phyloP scores from a whole-genome alignment of 23 red algal species.

The Gracilariopsis chorda region DNA sequence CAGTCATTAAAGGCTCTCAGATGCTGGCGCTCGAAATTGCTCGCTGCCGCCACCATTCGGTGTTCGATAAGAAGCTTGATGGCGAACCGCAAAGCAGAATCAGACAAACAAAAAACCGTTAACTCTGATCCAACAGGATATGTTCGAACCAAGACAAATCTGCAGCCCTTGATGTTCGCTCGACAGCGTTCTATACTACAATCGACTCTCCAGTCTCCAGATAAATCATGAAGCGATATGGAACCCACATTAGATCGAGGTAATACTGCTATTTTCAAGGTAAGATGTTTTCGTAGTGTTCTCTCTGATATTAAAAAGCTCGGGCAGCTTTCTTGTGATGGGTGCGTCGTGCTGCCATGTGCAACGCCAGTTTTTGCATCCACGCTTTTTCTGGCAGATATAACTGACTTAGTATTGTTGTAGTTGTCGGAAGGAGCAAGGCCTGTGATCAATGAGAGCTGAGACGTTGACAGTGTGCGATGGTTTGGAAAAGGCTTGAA shows the following conservation, averaged over 20 bases:
- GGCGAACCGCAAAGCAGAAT: neutral
- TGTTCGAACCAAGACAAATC: neutral
- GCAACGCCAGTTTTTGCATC: neutral
- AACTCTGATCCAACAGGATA: neutral
- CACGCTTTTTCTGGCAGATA: neutral
- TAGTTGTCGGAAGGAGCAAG: neutral
- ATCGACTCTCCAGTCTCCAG: neutral
- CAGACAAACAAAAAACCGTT: neutral
- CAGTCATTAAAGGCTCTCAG: conserved; percentile 4
- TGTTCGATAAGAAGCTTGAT: neutral
- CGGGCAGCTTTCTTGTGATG: no score
- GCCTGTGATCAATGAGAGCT: neutral
- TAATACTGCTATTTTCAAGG: conserved; percentile 22
- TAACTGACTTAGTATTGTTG: neutral
- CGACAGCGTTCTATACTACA: conserved; percentile 12
- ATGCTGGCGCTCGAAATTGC: neutral
- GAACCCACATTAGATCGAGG: neutral
- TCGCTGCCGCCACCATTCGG: neutral
- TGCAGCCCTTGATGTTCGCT: conserved; percentile 4
- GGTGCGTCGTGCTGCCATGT: neutral
- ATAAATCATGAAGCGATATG: neutral
- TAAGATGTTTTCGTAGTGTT: neutral
- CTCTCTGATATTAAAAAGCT: neutral
- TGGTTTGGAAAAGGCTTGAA: neutral
- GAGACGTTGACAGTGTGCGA: conserved; percentile 1